A percentile compares a stretch with the other conserved stretches of the same genome.
Conservation (phyloP, 257 asterid species). For the Asclepias syriaca region DNA sequence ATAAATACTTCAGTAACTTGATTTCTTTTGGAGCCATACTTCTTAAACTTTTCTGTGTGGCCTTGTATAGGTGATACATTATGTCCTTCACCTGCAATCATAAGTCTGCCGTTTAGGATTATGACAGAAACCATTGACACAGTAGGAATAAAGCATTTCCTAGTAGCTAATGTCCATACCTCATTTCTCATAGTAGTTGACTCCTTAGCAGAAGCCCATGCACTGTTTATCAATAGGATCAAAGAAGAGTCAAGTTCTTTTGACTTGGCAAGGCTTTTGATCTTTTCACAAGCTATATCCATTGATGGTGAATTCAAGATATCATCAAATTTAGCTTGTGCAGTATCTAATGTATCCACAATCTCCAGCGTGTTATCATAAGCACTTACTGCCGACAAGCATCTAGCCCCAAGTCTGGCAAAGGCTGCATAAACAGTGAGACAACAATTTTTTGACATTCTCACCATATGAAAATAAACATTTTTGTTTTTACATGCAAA, state of each 20-base stretch:
- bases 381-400: slow-evolving; percentile 90
- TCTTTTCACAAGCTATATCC: slow-evolving; percentile 82
- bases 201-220: slow-evolving; percentile 90
- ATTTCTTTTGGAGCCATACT: slow-evolving; percentile 89
- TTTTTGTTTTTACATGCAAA: slow-evolving; percentile 1
- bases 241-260: slow-evolving; percentile 89
- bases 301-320: slow-evolving; percentile 75
- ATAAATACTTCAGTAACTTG: slow-evolving; percentile 67
- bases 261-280: slow-evolving; percentile 75
- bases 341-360: slow-evolving; percentile 77
- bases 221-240: slow-evolving; percentile 78
- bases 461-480: not conserved
- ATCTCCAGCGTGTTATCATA: slow-evolving; percentile 82
- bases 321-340: slow-evolving; percentile 82
- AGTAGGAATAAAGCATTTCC: not conserved
- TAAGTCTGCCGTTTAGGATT: not conserved
- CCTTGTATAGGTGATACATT: slow-evolving; percentile 79
- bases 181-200: slow-evolving; percentile 76
- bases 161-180: slow-evolving; percentile 33
- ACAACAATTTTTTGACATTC: not conserved
- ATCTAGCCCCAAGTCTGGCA: slow-evolving; percentile 86
- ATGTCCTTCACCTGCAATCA: slow-evolving; percentile 73
- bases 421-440: slow-evolving; percentile 47
- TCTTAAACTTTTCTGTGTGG: slow-evolving; percentile 76
- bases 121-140: not conserved